phyloP scores from a whole-genome alignment of 2,329 filamentous ascomycete species.

The Akanthomyces dipterigenus region DNA sequence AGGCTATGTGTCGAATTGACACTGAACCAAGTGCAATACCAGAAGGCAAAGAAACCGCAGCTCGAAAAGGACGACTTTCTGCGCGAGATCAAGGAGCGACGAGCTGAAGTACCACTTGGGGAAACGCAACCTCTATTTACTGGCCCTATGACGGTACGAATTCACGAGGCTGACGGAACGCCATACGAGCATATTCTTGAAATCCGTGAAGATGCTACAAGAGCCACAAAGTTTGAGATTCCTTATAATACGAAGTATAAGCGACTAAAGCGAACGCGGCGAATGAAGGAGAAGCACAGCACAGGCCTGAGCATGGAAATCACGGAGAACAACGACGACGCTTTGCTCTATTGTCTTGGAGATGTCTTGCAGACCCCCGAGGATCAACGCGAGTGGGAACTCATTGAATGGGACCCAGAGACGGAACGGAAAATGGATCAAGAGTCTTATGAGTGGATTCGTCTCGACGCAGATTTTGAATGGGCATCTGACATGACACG shows the following conservation, averaged over 20 bases:
- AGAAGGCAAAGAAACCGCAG: constrained; percentile 31
- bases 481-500: constrained; percentile 84
- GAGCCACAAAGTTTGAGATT: constrained; percentile 75
- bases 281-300: constrained; percentile 67
- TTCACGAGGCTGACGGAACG: constrained; percentile 96
- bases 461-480: constrained; percentile 95
- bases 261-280: constrained; percentile 79
- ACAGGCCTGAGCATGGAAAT: constrained; percentile 54
- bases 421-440: constrained; percentile 88
- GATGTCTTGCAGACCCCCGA: constrained; percentile 80
- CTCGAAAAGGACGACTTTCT: constrained; percentile 72
- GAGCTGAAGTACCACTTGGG: constrained; percentile 60
- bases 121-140: constrained; percentile 76
- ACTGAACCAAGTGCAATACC: constrained; percentile 68
- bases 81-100: constrained; percentile 75
- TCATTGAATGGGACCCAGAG: constrained; percentile 84
- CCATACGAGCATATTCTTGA: constrained; percentile 98
- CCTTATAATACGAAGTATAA: constrained; percentile 99
- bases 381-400: constrained; percentile 74
- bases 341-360: constrained; percentile 83
- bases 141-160: constrained; percentile 93
- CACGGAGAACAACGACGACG: constrained; percentile 61
- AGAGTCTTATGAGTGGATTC: constrained; percentile 97
- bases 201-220: constrained; percentile 78
- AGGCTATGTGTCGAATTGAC: constrained; percentile 89